A percentile compares a stretch with the other conserved stretches of the same genome.
These are phyloP conservation scores for Naumovozyma baii DNA, from an alignment of 805 yeast genomes.

Conservation along the genomic window DNA sequence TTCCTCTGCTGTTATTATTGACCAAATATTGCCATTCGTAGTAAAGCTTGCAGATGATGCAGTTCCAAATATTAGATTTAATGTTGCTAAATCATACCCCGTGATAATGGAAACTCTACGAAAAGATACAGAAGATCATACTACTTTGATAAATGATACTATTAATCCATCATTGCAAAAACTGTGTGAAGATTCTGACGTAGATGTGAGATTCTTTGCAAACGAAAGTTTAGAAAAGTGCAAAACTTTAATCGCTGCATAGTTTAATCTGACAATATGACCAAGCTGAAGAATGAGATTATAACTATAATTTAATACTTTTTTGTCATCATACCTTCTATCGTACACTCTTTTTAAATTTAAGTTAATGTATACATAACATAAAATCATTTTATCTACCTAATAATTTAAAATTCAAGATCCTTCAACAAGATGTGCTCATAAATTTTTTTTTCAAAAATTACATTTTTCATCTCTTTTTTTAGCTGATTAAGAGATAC, in stretches of 20 bases:
- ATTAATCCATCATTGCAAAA: conserved; percentile 58
- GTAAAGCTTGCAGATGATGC: conserved; percentile 62
- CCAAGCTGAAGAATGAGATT: no score
- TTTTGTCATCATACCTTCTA: not conserved
- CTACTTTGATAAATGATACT: conserved; percentile 37
- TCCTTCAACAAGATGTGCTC: no score
- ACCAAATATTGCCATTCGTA: conserved; percentile 71
- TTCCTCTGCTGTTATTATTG: conserved; percentile 42
- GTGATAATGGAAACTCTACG: conserved; percentile 47
- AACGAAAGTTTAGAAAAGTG: conserved; percentile 44
- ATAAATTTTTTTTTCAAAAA: no score
- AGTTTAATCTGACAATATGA: not conserved
- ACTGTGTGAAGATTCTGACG: conserved; percentile 64
- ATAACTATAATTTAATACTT: no score
- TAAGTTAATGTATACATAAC: no score
- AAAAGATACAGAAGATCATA: conserved; percentile 22
- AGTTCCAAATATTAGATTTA: conserved; percentile 93
- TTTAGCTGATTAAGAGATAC: no score
- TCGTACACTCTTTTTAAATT: no score
- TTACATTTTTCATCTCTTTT: no score
- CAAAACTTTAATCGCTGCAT: conserved; percentile 6
- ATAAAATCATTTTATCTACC: no score
- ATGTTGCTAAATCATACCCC: conserved; percentile 78
- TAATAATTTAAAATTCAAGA: no score
- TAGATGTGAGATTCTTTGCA: conserved; percentile 85